Evolutionary conservation across 441 rosid species (phyloP).

Genomic region (Isatis lusitanica): DNA sequence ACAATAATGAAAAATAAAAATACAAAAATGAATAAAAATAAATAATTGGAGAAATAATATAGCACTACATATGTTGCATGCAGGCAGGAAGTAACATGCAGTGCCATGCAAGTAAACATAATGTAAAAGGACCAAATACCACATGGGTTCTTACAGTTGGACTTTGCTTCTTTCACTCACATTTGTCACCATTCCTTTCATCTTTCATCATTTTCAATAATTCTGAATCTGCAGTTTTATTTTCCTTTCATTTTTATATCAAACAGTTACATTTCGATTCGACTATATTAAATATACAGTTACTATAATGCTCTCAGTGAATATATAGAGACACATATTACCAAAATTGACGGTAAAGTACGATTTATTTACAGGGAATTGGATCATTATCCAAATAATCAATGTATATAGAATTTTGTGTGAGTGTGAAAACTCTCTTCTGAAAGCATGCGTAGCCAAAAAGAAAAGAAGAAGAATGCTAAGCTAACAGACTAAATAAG

Average conservation of each 20-base stretch:
- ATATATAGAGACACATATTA: not conserved
- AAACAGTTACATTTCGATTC: not conserved
- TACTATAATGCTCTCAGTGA: not conserved
- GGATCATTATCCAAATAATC: not conserved
- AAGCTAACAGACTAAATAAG: not conserved
- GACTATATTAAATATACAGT: not conserved
- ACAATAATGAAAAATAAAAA: not conserved
- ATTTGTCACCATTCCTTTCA: conserved; percentile 24
- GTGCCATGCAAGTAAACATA: conserved; percentile 39
- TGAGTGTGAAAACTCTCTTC: no score
- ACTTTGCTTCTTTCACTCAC: conserved; percentile 37
- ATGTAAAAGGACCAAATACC: conserved; percentile 32
- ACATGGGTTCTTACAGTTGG: conserved; percentile 39
- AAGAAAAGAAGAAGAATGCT: no score
- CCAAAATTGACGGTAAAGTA: not conserved
- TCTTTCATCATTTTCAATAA: conserved; percentile 32
- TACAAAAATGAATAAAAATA: not conserved
- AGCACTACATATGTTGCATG: conserved; percentile 35
- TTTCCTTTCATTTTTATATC: conserved; percentile 1
- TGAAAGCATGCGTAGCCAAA: no score
- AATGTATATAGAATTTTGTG: no score
- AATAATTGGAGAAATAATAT: not conserved
- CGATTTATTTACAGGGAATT: not conserved
- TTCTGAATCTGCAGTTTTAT: not conserved
- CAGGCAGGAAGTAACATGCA: conserved; percentile 37